Evolutionary conservation across 495 filamentous ascomycete species (phyloP).

Genomic region (Penicillium malachiteum): DNA sequence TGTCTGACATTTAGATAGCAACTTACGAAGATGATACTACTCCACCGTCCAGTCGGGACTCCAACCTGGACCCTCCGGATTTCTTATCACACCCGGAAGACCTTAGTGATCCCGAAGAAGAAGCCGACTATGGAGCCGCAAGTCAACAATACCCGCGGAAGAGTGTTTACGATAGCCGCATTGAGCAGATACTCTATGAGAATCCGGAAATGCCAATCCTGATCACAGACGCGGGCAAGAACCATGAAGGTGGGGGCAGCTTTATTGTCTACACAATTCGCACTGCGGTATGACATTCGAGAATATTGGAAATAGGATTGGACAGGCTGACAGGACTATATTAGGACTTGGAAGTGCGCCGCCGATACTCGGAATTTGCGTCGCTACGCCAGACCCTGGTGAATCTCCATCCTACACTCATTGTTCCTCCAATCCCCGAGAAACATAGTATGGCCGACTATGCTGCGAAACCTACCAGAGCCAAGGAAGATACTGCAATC

Average conservation of each 20-base stretch:
- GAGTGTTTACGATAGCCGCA: slow-evolving; percentile 88
- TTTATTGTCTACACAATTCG: slow-evolving; percentile 97
- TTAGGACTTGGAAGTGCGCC: slow-evolving; percentile 90
- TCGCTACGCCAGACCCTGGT: slow-evolving; percentile 85
- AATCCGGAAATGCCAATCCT: slow-evolving; percentile 84
- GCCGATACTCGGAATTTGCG: slow-evolving; percentile 96
- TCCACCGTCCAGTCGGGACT: slow-evolving; percentile 46
- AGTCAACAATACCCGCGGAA: slow-evolving; percentile 54
- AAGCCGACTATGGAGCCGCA: slow-evolving; percentile 32
- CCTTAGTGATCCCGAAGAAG: slow-evolving; percentile 61
- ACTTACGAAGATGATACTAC: slow-evolving; percentile 46
- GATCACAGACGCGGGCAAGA: slow-evolving; percentile 94
- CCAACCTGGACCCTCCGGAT: slow-evolving; percentile 55
- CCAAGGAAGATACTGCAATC: slow-evolving; percentile 93
- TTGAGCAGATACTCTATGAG: slow-evolving; percentile 96
- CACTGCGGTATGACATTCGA: slow-evolving; percentile 68
- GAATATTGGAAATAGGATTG: background rate
- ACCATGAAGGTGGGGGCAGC: slow-evolving; percentile 79
- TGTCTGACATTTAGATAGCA: slow-evolving; percentile 32
- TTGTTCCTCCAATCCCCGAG: slow-evolving; percentile 95
- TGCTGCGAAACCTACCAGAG: slow-evolving; percentile 93
- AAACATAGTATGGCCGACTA: slow-evolving; percentile 99
- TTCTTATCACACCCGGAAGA: slow-evolving; percentile 55
- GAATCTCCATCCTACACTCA: slow-evolving; percentile 86
- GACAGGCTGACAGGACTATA: slow-evolving; percentile 6